A percentile compares a stretch with the other conserved stretches of the same genome.
Conservation (phyloP, 352 stramenopile genomes). For the Phytophthora sp. region DNA sequence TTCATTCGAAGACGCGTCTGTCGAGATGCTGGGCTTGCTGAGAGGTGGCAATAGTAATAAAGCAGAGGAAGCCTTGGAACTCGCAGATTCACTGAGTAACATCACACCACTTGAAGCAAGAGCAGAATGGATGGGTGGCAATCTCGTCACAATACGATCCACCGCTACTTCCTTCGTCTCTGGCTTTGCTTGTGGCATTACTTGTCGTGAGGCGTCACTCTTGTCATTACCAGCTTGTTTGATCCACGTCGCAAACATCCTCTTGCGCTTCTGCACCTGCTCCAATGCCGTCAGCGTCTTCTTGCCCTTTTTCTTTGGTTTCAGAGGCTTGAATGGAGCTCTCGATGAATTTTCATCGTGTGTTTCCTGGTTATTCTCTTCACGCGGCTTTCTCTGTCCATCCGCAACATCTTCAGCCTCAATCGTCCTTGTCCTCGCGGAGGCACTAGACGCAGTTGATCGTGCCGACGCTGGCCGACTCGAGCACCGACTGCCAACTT, state of each 20-base stretch:
- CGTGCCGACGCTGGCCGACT: conserved; percentile 33
- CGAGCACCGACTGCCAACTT: conserved; percentile 27
- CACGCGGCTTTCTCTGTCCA: conserved; percentile 18
- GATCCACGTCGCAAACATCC: conserved; percentile 80
- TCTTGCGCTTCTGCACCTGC: conserved; percentile 69
- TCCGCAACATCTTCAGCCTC: conserved; percentile 9
- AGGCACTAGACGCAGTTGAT: conserved; percentile 30
- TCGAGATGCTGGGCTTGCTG: conserved; percentile 1
- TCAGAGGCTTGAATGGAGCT: conserved; percentile 16
- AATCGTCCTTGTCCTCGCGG: conserved; percentile 15
- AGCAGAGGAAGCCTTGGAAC: not conserved
- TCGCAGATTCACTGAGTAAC: conserved; percentile 10
- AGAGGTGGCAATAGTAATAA: conserved; percentile 22
- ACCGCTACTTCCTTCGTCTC: conserved; percentile 2
- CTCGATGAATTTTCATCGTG: conserved; percentile 32
- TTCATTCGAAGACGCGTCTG: not conserved
- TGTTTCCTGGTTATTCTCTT: conserved; percentile 49
- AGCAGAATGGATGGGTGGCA: conserved; percentile 35
- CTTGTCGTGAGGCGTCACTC: conserved; percentile 11
- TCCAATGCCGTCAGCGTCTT: conserved; percentile 47
- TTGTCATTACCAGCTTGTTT: conserved; percentile 38
- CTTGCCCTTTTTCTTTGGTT: conserved; percentile 49
- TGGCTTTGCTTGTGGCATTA: not conserved
- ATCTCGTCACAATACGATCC: conserved; percentile 12
- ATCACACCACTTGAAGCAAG: conserved; percentile 22